Conservation (phyloP, 2,329 filamentous ascomycete species). For the Botrytis pseudocinerea region DNA sequence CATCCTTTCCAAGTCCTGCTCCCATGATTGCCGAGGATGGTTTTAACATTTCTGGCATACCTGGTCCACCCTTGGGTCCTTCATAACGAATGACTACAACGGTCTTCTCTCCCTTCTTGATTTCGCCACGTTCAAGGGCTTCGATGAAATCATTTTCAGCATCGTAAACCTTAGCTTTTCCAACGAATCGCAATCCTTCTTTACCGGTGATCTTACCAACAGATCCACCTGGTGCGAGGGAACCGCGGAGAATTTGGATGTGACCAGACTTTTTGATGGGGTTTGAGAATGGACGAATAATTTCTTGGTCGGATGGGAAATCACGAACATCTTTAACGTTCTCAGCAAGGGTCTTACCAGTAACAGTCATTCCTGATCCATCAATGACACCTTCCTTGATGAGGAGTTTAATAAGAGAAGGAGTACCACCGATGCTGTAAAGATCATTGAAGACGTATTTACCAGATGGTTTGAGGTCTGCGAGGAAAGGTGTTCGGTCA, state of each 20-base stretch:
- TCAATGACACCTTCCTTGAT: slow-evolving; percentile 59
- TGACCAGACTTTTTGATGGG: slow-evolving; percentile 72
- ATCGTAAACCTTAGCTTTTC: slow-evolving; percentile 70
- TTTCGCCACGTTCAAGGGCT: slow-evolving; percentile 65
- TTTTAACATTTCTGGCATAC: slow-evolving; percentile 75
- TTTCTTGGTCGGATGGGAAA: slow-evolving; percentile 68
- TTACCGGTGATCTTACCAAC: slow-evolving; percentile 79
- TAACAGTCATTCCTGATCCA: slow-evolving; percentile 60
- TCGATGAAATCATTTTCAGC: slow-evolving; percentile 68
- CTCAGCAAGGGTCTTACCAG: slow-evolving; percentile 58
- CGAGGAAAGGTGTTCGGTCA: slow-evolving; percentile 75
- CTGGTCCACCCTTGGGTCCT: slow-evolving; percentile 71
- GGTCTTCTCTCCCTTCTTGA: slow-evolving; percentile 75
- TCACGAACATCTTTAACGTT: slow-evolving; percentile 59
- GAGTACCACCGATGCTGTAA: slow-evolving; percentile 57
- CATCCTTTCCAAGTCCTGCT: slow-evolving; percentile 66
- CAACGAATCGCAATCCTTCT: slow-evolving; percentile 66
- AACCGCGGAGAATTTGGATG: slow-evolving; percentile 71
- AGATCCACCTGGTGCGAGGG: slow-evolving; percentile 66
- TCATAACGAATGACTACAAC: slow-evolving; percentile 76
- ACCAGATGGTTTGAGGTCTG: slow-evolving; percentile 77
- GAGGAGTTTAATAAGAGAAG: slow-evolving; percentile 57
- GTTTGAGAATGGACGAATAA: slow-evolving; percentile 67
- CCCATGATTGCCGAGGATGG: slow-evolving; percentile 73
- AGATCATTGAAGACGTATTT: slow-evolving; percentile 63